These are phyloP conservation scores for Plasmodium reichenowi DNA, from an alignment of 169 alveolate species.

Conservation along the genomic window DNA sequence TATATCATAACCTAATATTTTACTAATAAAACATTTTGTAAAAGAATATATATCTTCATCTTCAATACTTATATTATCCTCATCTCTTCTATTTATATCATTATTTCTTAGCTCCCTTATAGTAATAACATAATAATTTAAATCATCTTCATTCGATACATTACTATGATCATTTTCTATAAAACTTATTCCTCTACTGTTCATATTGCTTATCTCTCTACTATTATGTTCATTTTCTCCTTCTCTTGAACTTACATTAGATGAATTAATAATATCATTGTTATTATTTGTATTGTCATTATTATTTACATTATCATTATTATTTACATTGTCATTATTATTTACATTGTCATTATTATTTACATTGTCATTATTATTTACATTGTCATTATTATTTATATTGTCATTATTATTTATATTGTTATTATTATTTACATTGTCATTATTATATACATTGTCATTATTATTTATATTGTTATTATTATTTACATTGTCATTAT, in stretches of 20 bases:
- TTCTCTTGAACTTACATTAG: not conserved
- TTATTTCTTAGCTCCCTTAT: constrained; percentile 27
- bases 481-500: too few species aligned
- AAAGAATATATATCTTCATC: constrained; percentile 3
- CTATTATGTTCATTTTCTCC: constrained; percentile 12
- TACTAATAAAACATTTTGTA: constrained; percentile 51
- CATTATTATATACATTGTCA: too few species aligned
- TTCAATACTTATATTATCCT: constrained; percentile 11
- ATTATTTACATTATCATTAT: too few species aligned
- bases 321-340: too few species aligned
- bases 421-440: too few species aligned
- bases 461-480: not conserved
- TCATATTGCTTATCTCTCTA: not conserved
- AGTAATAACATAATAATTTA: constrained; percentile 53
- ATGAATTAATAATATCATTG: too few species aligned
- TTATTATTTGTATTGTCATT: too few species aligned
- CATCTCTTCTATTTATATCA: constrained; percentile 22
- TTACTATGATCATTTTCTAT: not conserved
- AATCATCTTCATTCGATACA: constrained; percentile 32
- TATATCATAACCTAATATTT: constrained; percentile 65
- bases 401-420: too few species aligned
- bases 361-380: too few species aligned
- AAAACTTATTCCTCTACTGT: not conserved
- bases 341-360: too few species aligned
- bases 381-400: too few species aligned